Evolutionary conservation across 768 basidiomycete genomes (phyloP), one percentile per base, ranked within the genome.

Genomic region (Ephemerocybe angulata): DNA sequence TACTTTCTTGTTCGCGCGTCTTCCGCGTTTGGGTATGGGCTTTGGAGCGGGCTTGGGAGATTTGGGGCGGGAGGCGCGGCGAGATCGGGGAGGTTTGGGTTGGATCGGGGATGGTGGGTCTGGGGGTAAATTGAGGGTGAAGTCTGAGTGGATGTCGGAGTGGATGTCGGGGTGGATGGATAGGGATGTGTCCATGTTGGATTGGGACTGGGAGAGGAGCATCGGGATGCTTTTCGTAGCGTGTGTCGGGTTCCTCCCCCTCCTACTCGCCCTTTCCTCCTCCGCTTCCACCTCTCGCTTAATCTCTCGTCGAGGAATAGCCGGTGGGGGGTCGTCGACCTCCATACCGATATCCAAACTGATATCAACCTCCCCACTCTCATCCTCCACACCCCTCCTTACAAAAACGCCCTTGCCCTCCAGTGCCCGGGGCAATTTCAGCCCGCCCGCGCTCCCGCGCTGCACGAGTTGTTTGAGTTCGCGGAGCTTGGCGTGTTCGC

Each of bases 401-500:
- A 85, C 73, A 57, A 78, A 82, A 25, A 85, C 80, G 1, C 76
- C 80, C 35, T 52, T 55, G 17, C 65, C 62, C 55, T 69, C 35
- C 58, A 28, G 53, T 44, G 42, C 58, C 40, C 58, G 61, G 28
- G 64, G 59, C 49, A 73, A 63, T 31, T 63, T 67, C 21, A 75
- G 57, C n/a, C 71, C 69, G 63, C 71, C 49, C 58, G 62, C 63
- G 44, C 58, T 30, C 43, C 63, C 57, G 13, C 60, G 56, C 15
- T 81, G 73, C 60, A 75, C 79, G 47, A 80, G 73, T 57, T 78
- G 77, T 70, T 84, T 85, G 52, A 85, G 67, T 61, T 82, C 76
- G 46, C 77, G 71, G 46, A 82, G 77, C 54, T 84, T 83, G 48
- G 76, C 73, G 49, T 75, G 76, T 61, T 82, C 77, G 43, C 72